A percentile compares a stretch with the other conserved stretches of the same genome.
Evolutionary conservation across 129 eudicot species (phyloP).

Genomic region (Ambrosia trifida): DNA sequence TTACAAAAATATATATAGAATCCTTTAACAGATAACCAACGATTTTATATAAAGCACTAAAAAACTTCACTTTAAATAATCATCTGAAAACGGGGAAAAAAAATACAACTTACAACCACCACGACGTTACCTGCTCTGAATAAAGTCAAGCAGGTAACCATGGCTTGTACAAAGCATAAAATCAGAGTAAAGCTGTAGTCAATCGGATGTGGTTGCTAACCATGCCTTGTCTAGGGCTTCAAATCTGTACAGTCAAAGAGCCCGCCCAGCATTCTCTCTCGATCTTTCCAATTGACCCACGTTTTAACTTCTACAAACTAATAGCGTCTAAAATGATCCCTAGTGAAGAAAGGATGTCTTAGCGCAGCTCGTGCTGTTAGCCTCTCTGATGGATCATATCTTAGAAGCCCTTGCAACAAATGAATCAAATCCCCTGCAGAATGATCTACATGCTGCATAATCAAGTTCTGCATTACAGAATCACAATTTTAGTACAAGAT

Average conservation of each 20-base stretch:
- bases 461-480: slow-evolving; percentile 40
- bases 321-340: slow-evolving; percentile 60
- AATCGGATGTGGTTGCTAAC: not conserved
- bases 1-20: too few relatives aligned
- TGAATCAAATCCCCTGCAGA: slow-evolving; percentile 72
- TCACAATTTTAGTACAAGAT: not conserved
- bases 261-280: not conserved
- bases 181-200: not conserved
- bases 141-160: not conserved
- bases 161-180: not conserved
- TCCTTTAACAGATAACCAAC: not conserved
- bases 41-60: not conserved
- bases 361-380: slow-evolving; percentile 70
- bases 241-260: not conserved
- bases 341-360: slow-evolving; percentile 71
- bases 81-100: not conserved
- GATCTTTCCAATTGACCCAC: not conserved
- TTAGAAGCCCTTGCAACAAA: slow-evolving; percentile 69
- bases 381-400: slow-evolving; percentile 70
- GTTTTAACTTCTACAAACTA: not conserved
- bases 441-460: slow-evolving; percentile 74
- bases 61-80: too few relatives aligned
- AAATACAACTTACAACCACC: not conserved
- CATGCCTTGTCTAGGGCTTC: too few relatives aligned
- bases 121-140: not conserved